A percentile compares a stretch with the other conserved stretches of the same genome.
phyloP scores from a whole-genome alignment of 306 rosid genomes.

The Malus sieversii region DNA sequence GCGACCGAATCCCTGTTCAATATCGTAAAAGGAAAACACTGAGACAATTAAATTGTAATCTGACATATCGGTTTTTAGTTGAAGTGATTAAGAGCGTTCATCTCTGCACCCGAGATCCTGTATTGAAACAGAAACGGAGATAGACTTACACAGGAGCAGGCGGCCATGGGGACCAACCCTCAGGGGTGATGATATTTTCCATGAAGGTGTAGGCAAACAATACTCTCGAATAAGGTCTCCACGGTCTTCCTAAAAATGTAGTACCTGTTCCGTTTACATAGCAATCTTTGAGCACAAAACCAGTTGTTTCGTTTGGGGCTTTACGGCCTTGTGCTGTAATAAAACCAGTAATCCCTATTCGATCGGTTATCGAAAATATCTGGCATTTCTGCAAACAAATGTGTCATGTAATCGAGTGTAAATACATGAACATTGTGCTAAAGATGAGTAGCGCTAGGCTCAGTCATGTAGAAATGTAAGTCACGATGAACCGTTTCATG shows the following conservation, averaged over 20 bases:
- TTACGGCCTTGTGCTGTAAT: conserved; percentile 5
- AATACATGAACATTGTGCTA: no score
- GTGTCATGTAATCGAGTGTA: no score
- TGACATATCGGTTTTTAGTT: no score
- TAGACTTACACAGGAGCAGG: not conserved
- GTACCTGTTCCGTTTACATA: not conserved
- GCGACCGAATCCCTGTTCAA: conserved; percentile 2
- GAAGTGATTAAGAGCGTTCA: not conserved
- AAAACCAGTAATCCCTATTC: not conserved
- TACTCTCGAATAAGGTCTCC: not conserved
- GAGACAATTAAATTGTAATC: no score
- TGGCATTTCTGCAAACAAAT: not conserved
- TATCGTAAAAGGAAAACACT: not conserved
- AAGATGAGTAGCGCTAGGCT: no score
- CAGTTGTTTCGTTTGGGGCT: not conserved
- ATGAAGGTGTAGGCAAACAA: not conserved
- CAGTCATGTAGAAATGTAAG: no score
- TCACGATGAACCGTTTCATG: no score
- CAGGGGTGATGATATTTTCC: not conserved
- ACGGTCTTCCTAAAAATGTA: conserved; percentile 4
- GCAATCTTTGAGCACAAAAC: conserved; percentile 3
- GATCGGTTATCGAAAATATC: not conserved
- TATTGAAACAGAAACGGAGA: not conserved
- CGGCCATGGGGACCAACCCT: not conserved
- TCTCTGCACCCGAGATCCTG: no score